Evolutionary conservation across 2,329 filamentous ascomycete species (phyloP).

Genomic region (Colletotrichum agaves): DNA sequence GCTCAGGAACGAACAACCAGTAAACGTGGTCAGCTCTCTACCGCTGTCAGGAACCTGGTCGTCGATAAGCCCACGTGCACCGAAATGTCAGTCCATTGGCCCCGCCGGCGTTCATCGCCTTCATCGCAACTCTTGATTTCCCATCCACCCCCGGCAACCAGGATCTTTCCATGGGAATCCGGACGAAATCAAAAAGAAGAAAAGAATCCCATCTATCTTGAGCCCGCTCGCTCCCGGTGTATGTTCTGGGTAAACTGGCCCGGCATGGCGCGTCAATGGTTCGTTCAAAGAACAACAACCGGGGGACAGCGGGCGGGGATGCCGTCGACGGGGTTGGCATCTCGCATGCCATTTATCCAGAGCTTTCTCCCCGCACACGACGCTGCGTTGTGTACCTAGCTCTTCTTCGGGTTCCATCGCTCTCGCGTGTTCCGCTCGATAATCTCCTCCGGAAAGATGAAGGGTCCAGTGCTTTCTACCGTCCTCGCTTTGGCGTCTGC

Average conservation of each 20-base stretch:
- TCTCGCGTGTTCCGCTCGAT: constrained; percentile 14
- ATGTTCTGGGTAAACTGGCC: constrained; percentile 31
- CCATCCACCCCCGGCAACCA: not conserved
- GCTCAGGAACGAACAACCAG: constrained; percentile 4
- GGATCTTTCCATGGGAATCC: constrained; percentile 1
- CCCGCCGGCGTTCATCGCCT: constrained; percentile 14
- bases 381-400: constrained; percentile 19
- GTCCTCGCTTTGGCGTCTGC: constrained; percentile 44
- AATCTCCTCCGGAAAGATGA: constrained; percentile 46
- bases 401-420: not conserved
- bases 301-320: constrained; percentile 22
- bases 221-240: constrained; percentile 4
- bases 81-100: constrained; percentile 48
- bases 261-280: constrained; percentile 37
- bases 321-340: not conserved
- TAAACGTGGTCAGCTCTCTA: constrained; percentile 28
- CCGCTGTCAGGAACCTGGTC: constrained; percentile 20
- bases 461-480: constrained; percentile 44
- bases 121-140: not conserved
- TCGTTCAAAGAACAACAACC: not conserved
- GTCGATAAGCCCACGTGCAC: constrained; percentile 35
- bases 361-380: constrained; percentile 22
- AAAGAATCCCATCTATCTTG: constrained; percentile 13
- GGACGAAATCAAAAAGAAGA: no score
- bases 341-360: constrained; percentile 34